These are phyloP conservation scores for Russula lepida DNA, from an alignment of 768 basidiomycete species.

Conservation along the genomic window DNA sequence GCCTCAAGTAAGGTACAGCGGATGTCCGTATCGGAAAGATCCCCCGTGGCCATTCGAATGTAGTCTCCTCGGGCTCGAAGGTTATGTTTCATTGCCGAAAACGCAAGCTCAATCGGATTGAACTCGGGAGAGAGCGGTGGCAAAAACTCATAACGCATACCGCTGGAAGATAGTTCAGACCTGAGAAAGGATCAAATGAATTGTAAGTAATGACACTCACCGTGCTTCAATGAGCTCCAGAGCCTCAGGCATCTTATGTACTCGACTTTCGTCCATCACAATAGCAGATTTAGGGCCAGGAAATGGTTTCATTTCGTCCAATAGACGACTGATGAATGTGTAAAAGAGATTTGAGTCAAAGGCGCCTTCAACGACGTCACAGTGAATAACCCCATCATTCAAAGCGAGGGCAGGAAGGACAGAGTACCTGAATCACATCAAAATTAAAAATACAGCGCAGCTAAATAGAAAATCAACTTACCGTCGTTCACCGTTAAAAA, in stretches of 20 bases:
- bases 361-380: background rate
- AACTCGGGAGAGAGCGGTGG: background rate
- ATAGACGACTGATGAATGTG: too few relatives aligned
- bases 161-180: background rate
- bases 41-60: too few relatives aligned
- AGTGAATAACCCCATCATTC: background rate
- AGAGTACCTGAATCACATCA: too few relatives aligned
- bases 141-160: background rate
- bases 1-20: too few relatives aligned
- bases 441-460: background rate
- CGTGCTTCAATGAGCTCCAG: background rate
- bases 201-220: background rate
- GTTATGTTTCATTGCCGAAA: too few relatives aligned
- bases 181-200: background rate
- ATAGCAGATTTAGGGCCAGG: too few relatives aligned
- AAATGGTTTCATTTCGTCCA: too few relatives aligned
- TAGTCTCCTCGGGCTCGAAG: too few relatives aligned
- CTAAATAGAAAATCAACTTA: background rate
- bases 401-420: background rate
- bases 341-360: background rate
- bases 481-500: background rate
- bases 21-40: too few relatives aligned
- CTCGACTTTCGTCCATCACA: too few relatives aligned
- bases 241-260: too few relatives aligned
- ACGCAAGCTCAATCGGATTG: too few relatives aligned